A percentile compares a stretch with the other conserved stretches of the same genome.
Conservation (phyloP, 2,329 filamentous ascomycete species). For the Penicillium occitanis region DNA sequence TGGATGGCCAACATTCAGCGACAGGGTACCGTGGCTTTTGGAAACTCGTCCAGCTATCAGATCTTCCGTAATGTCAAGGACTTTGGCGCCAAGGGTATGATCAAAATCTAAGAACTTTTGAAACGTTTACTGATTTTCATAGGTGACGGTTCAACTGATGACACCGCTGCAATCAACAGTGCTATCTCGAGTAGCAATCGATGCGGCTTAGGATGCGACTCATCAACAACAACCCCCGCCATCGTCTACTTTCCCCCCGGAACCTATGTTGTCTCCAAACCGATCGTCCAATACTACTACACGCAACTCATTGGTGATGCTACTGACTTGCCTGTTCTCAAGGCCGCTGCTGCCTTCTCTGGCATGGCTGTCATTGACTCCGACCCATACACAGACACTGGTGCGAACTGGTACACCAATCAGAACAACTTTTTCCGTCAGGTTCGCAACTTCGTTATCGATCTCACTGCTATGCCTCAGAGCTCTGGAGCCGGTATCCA, state of each 20-base stretch:
- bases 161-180: constrained; percentile 83
- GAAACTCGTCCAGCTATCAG: constrained; percentile 58
- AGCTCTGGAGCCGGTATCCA: constrained; percentile 69
- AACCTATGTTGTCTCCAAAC: constrained; percentile 76
- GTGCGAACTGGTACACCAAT: constrained; percentile 75
- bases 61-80: constrained; percentile 76
- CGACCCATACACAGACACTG: constrained; percentile 72
- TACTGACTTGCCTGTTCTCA: constrained; percentile 68
- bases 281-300: constrained; percentile 86
- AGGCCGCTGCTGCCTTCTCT: constrained; percentile 67
- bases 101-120: not conserved
- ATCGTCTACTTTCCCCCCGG: constrained; percentile 90
- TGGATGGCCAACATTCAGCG: constrained; percentile 71
- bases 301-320: constrained; percentile 89
- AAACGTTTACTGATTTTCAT: constrained; percentile 30
- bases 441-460: constrained; percentile 78
- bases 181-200: constrained; percentile 76
- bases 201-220: constrained; percentile 80
- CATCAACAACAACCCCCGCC: constrained; percentile 77
- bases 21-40: constrained; percentile 67
- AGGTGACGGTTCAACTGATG: constrained; percentile 70
- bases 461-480: constrained; percentile 65
- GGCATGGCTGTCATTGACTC: constrained; percentile 90
- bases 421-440: constrained; percentile 83
- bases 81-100: constrained; percentile 69